Conservation (phyloP, 164 flowering plant species). For the Nymphaea colorata region DNA sequence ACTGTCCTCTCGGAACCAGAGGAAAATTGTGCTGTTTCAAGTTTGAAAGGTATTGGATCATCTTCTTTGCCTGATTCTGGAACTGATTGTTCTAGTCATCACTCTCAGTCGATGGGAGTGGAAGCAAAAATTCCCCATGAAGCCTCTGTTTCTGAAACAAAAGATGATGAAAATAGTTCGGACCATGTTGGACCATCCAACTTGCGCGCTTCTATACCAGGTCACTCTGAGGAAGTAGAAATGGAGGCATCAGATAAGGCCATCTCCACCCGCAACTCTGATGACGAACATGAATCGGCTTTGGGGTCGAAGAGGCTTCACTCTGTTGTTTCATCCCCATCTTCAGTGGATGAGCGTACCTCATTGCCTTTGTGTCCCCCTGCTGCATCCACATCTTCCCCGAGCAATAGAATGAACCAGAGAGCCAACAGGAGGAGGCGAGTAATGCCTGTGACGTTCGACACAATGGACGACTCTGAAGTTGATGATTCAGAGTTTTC, state of each 20-base stretch:
- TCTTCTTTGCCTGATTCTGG: neutral
- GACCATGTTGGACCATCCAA: neutral
- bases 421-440: conserved; percentile 6
- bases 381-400: neutral
- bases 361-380: too few species aligned
- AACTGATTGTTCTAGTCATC: neutral
- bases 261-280: neutral
- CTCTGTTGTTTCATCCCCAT: neutral
- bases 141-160: neutral
- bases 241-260: neutral
- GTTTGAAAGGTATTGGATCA: neutral
- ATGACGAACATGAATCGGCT: neutral
- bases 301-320: neutral
- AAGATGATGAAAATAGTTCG: neutral
- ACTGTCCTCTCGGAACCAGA: neutral
- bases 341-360: neutral
- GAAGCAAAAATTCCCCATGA: neutral
- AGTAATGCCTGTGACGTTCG: conserved; percentile 19
- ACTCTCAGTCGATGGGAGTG: neutral
- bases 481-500: conserved; percentile 13
- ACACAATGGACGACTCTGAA: conserved; percentile 10
- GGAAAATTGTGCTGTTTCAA: neutral
- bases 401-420: neutral
- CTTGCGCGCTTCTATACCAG: too few species aligned
- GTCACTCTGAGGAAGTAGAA: neutral